Evolutionary conservation across 345 rosid genomes (phyloP).

Genomic region (Populus tremula): DNA sequence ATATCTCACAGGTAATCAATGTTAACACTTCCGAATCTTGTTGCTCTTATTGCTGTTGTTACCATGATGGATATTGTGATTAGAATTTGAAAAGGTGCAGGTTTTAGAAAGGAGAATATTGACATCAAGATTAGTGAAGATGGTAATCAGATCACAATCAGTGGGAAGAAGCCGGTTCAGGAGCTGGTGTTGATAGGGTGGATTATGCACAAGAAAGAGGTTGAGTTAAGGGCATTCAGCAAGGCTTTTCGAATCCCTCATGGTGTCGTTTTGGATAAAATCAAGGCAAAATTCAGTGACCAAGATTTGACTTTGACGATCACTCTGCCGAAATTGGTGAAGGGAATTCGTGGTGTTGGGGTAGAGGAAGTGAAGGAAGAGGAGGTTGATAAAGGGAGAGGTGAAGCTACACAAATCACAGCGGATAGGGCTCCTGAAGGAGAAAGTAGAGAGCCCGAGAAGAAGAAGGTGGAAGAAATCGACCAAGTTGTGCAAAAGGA

Average conservation of each 20-base stretch:
- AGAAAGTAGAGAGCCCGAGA: background rate
- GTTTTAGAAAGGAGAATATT: conserved; percentile 56
- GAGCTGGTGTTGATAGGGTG: conserved; percentile 64
- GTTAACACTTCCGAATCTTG: background rate
- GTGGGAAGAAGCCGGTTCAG: conserved; percentile 63
- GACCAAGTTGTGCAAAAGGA: conserved; percentile 18
- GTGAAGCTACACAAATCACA: conserved; percentile 6
- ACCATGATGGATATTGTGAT: background rate
- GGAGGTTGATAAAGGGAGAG: background rate
- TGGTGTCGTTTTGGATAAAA: conserved; percentile 50
- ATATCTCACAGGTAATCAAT: conserved; percentile 58
- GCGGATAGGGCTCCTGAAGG: conserved; percentile 17
- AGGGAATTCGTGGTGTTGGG: conserved; percentile 47
- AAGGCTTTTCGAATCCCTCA: conserved; percentile 63
- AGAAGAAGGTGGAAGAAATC: conserved; percentile 13
- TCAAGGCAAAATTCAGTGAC: conserved; percentile 62
- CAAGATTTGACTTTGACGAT: conserved; percentile 51
- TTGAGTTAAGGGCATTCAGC: conserved; percentile 49
- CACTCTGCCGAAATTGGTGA: conserved; percentile 59
- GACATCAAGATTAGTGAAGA: conserved; percentile 63
- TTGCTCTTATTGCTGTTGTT: background rate
- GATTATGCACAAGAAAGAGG: conserved; percentile 57
- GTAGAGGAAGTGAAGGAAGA: conserved; percentile 55
- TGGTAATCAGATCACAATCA: conserved; percentile 51
- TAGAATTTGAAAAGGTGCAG: conserved; percentile 31